Conservation (phyloP, 371 early-diverging fungal species). For the Mucor piriformis region DNA sequence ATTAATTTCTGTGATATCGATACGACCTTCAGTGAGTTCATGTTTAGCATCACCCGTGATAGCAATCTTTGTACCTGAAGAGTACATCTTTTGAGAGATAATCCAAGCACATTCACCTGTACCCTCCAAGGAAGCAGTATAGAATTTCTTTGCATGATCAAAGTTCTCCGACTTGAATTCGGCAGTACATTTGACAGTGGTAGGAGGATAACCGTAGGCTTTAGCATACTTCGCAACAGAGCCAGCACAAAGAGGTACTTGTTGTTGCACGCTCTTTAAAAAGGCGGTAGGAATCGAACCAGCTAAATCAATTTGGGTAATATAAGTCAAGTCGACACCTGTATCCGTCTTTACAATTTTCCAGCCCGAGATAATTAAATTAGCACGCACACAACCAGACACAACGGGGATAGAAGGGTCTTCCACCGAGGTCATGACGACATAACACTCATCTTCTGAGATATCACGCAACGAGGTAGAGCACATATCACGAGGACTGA, state of each 20-base stretch:
- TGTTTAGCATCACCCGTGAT: slow-evolving; percentile 22
- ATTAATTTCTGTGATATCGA: slow-evolving; percentile 17
- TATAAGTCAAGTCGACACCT: slow-evolving; percentile 44
- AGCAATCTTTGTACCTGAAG: slow-evolving; percentile 40
- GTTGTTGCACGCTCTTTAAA: slow-evolving; percentile 40
- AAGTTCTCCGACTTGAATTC: slow-evolving; percentile 35
- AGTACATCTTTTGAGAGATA: slow-evolving; percentile 39
- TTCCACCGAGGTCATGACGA: slow-evolving; percentile 45
- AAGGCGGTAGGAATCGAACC: slow-evolving; percentile 48
- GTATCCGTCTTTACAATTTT: slow-evolving; percentile 33
- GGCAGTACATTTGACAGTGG: slow-evolving; percentile 12
- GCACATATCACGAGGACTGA: slow-evolving; percentile 37
- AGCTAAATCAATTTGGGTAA: slow-evolving; percentile 49
- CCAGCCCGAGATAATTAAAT: slow-evolving; percentile 51
- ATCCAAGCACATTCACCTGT: slow-evolving; percentile 25
- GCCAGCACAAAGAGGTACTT: slow-evolving; percentile 51
- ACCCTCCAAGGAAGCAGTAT: slow-evolving; percentile 24
- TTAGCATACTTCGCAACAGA: slow-evolving; percentile 41
- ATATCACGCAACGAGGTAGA: slow-evolving; percentile 27
- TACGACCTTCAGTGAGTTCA: slow-evolving; percentile 16
- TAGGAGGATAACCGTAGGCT: slow-evolving; percentile 40
- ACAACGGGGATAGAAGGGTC: slow-evolving; percentile 32
- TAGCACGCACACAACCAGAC: slow-evolving; percentile 42
- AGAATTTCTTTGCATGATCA: slow-evolving; percentile 32
- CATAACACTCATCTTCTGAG: slow-evolving; percentile 25